Evolutionary conservation across 2,329 filamentous ascomycete genomes (phyloP).

Genomic region (Trichoderma hamatum): DNA sequence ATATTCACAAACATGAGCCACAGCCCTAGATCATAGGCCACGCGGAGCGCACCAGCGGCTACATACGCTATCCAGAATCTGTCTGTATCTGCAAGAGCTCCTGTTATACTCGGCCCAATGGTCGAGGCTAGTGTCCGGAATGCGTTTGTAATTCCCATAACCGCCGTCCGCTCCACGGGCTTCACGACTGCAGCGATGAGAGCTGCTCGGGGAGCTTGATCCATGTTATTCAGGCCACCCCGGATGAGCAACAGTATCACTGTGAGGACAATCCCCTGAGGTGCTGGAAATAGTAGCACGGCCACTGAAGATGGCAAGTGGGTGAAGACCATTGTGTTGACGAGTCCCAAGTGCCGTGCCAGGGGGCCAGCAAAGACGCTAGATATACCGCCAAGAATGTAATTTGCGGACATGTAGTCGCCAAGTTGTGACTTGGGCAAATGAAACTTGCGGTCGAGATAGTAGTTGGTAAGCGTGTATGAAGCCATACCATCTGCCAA

Average conservation of each 20-base stretch:
- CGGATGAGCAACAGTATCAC: conserved; percentile 61
- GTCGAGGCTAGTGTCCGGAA: conserved; percentile 62
- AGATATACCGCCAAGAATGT: conserved; percentile 58
- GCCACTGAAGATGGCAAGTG: conserved; percentile 65
- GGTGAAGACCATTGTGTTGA: conserved; percentile 68
- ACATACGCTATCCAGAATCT: conserved; percentile 66
- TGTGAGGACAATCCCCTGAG: conserved; percentile 53
- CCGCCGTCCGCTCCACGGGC: conserved; percentile 66
- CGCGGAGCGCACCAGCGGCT: conserved; percentile 54
- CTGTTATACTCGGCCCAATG: conserved; percentile 58
- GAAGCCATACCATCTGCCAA: conserved; percentile 68
- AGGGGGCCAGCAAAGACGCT: conserved; percentile 61
- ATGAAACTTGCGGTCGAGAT: conserved; percentile 59
- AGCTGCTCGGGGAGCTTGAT: conserved; percentile 67
- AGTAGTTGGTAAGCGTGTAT: conserved; percentile 61
- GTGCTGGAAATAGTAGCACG: conserved; percentile 62
- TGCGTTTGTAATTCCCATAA: conserved; percentile 69
- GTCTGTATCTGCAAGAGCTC: conserved; percentile 54
- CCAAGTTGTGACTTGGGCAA: conserved; percentile 61
- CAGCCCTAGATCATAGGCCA: conserved; percentile 62
- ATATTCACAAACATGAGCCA: conserved; percentile 63
- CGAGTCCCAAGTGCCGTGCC: conserved; percentile 59
- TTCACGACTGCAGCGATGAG: conserved; percentile 69
- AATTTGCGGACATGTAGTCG: conserved; percentile 57
- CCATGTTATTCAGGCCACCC: conserved; percentile 68